A percentile compares a stretch with the other conserved stretches of the same genome.
Conservation (phyloP, 768 basidiomycete genomes). For the Inosperma sp. region DNA sequence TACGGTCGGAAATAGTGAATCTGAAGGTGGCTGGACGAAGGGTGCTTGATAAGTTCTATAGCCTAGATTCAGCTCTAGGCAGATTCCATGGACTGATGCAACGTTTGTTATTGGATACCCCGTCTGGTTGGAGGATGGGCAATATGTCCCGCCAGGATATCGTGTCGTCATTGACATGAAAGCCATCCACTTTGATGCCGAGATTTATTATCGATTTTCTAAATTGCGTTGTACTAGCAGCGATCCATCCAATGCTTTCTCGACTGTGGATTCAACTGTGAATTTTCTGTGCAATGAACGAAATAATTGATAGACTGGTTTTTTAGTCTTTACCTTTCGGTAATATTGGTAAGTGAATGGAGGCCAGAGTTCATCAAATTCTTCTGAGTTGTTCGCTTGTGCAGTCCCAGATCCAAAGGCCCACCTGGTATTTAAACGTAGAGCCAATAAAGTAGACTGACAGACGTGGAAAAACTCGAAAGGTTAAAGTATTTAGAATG, state of each 20-base stretch:
- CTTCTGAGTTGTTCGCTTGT: constrained; percentile 8
- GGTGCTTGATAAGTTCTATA: constrained; percentile 29
- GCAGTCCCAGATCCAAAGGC: constrained; percentile 33
- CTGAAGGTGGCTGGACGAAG: constrained; percentile 36
- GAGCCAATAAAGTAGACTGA: constrained; percentile 8
- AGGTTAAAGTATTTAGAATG: too few species aligned
- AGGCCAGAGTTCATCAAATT: not conserved
- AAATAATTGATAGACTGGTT: constrained; percentile 1
- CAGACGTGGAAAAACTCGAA: not conserved
- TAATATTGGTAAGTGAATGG: constrained; percentile 26
- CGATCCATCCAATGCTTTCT: constrained; percentile 26
- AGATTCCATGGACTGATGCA: constrained; percentile 33
- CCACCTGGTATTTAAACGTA: constrained; percentile 27
- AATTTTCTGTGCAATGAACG: constrained; percentile 15
- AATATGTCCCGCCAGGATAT: too few species aligned
- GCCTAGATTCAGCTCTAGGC: constrained; percentile 34
- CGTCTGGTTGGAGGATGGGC: constrained; percentile 28
- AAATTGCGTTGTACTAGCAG: constrained; percentile 28
- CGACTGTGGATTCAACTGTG: constrained; percentile 33
- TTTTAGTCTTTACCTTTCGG: constrained; percentile 37
- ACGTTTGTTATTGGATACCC: constrained; percentile 18
- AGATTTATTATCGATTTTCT: constrained; percentile 36
- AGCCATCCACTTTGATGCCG: too few species aligned
- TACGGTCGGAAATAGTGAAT: constrained; percentile 30
- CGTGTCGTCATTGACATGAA: too few species aligned